These are phyloP conservation scores for Golubevia sp. DNA, from an alignment of 1,284 basidiomycete genomes.

Conservation along the genomic window DNA sequence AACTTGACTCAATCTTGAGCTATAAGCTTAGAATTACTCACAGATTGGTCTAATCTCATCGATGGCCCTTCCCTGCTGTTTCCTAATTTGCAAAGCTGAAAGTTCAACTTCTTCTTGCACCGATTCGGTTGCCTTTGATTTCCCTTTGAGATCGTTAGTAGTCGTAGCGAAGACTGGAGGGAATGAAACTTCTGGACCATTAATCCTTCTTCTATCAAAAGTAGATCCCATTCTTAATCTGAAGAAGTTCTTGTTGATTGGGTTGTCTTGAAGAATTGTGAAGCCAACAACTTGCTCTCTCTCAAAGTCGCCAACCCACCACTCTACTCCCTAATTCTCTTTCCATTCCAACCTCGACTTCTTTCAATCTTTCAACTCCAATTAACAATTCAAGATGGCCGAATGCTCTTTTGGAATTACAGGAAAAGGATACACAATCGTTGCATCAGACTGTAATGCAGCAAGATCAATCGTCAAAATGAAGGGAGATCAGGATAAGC, in stretches of 20 bases:
- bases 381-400: conserved; percentile 41
- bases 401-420: conserved; percentile 66
- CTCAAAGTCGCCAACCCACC: no score
- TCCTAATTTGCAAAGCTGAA: conserved; percentile 14
- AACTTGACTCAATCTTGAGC: not conserved
- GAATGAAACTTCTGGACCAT: conserved; percentile 81
- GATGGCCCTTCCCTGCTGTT: not conserved
- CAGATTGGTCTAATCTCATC: conserved; percentile 9
- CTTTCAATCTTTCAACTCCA: no score
- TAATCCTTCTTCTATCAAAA: conserved; percentile 83
- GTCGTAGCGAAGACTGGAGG: conserved; percentile 66
- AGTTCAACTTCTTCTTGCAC: conserved; percentile 61
- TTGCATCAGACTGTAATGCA: conserved; percentile 85
- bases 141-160: no score
- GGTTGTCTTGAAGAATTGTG: no score
- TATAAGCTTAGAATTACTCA: not conserved
- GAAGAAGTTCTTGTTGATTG: no score
- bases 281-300: no score
- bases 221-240: no score
- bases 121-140: conserved; percentile 62
- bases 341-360: no score
- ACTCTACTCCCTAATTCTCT: no score
- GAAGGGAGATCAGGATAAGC: conserved; percentile 97
- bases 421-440: conserved; percentile 56
- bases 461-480: conserved; percentile 93